Percentiles rank a stretch among this genome's conserved stretches.
phyloP scores from a whole-genome alignment of 805 yeast species.

The Saccharomycopsis amapae region DNA sequence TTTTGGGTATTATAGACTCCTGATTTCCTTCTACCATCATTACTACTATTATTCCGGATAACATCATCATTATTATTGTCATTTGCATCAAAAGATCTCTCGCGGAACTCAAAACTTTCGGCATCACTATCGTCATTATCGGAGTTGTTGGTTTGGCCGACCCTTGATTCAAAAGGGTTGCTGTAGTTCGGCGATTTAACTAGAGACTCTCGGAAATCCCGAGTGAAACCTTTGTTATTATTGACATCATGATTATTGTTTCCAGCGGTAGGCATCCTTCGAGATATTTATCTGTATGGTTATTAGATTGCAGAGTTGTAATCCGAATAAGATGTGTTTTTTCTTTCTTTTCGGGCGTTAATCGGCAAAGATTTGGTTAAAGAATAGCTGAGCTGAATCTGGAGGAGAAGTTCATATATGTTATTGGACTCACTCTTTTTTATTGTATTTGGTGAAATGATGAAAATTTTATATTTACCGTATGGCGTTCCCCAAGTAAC shows the following conservation, averaged over 20 bases:
- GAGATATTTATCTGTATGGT: too few relatives aligned
- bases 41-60: neutral
- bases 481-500: too few relatives aligned
- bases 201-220: neutral
- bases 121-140: slow-evolving; percentile 7
- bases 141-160: neutral
- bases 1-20: neutral
- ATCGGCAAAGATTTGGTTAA: too few relatives aligned
- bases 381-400: too few relatives aligned
- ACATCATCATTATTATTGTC: neutral
- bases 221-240: neutral
- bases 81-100: neutral
- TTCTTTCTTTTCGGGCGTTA: too few relatives aligned
- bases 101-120: slow-evolving; percentile 8
- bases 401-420: too few relatives aligned
- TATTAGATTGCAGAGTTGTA: too few relatives aligned
- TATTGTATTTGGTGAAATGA: too few relatives aligned
- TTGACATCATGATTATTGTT: neutral
- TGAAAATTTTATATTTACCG: too few relatives aligned
- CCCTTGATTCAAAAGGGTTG: slow-evolving; percentile 16
- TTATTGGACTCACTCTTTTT: too few relatives aligned
- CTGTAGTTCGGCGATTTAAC: slow-evolving; percentile 14
- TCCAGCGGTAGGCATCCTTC: too few relatives aligned
- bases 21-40: neutral
- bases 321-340: too few relatives aligned